Conservation (phyloP, 1,284 basidiomycete genomes). For the Malassezia sp. region DNA sequence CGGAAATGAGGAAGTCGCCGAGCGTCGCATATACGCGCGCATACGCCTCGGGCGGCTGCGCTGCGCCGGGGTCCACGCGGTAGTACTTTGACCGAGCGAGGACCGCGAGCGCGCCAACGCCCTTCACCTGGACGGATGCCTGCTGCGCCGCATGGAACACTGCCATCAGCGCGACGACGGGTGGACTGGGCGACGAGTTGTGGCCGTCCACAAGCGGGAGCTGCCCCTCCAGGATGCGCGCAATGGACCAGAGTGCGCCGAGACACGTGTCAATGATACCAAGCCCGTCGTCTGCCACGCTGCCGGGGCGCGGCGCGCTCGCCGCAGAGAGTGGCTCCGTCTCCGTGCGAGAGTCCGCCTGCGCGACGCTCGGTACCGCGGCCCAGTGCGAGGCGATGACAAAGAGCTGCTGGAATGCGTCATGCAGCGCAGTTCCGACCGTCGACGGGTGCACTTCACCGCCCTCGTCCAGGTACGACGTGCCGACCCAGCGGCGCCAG, state of each 20-base stretch:
- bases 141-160: slow-evolving; percentile 22
- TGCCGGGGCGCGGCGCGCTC: not conserved
- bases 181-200: slow-evolving; percentile 4
- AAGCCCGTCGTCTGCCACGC: slow-evolving; percentile 20
- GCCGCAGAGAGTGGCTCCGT: not conserved
- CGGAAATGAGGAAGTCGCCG: slow-evolving; percentile 7
- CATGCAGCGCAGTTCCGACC: not conserved
- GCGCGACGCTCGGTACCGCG: slow-evolving; percentile 5
- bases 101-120: slow-evolving; percentile 24
- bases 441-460: not conserved
- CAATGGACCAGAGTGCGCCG: slow-evolving; percentile 30
- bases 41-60: slow-evolving; percentile 2
- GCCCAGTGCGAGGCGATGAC: slow-evolving; percentile 14
- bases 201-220: slow-evolving; percentile 12
- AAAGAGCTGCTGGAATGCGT: slow-evolving; percentile 8
- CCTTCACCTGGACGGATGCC: slow-evolving; percentile 30
- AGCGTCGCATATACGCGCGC: slow-evolving; percentile 1
- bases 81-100: slow-evolving; percentile 27
- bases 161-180: slow-evolving; percentile 21
- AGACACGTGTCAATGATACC: slow-evolving; percentile 31
- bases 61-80: slow-evolving; percentile 2
- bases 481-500: slow-evolving; percentile 11
- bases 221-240: slow-evolving; percentile 26
- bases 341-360: not conserved
- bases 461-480: not conserved